Evolutionary conservation across 1,284 basidiomycete species (phyloP), one percentile per base, ranked within the genome.

Genomic region (Trichosporon ovoides): DNA sequence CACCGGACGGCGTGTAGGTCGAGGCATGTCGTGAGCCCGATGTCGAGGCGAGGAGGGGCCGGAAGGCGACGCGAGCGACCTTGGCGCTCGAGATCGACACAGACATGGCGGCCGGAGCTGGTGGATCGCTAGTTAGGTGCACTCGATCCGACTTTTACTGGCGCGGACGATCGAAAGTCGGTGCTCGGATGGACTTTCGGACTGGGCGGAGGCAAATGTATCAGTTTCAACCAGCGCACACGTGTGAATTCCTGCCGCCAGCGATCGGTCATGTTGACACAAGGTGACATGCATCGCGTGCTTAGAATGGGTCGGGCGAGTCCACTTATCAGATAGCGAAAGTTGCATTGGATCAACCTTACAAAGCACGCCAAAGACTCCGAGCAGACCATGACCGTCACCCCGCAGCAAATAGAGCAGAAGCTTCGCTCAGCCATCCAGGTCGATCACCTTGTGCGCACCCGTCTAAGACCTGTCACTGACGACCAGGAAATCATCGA

Each of bases 401-500:
- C 20, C 57, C 61, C 33, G 40, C 34, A 38, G 16, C 59, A 60
- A 22, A 64, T 64, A 11, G 63, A 61, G 53, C 50, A 43, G 14
- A 64, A 64, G 53, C 58, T 64, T 19, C 59, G 63, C 19, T 55
- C 36, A 3, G 52, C 37, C 36, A 34, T 64, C 33, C 36, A 51
- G 36, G 52, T 64, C 20, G 49, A 61, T 50, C 46, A 64, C 19
- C 43, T 64, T 16, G 31, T 48, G 22, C 22, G 33, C 24, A 7
- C n/a, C 9, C 3, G 36, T 10, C 18, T 43, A 3, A 38, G 24
- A n/a, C 36, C 4, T 14, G 14, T 11, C 7, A 37, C 60, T 59
- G 37, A 62, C 56, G 20, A n/a, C 2, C 54, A 64, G 63, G 63
- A 64, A 31, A 64, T 64, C 33, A 54, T 54, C 31, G 63, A 64